Base-by-base conservation (phyloP, 352 stramenopile species). In the Aphanomyces invadans region DNA sequence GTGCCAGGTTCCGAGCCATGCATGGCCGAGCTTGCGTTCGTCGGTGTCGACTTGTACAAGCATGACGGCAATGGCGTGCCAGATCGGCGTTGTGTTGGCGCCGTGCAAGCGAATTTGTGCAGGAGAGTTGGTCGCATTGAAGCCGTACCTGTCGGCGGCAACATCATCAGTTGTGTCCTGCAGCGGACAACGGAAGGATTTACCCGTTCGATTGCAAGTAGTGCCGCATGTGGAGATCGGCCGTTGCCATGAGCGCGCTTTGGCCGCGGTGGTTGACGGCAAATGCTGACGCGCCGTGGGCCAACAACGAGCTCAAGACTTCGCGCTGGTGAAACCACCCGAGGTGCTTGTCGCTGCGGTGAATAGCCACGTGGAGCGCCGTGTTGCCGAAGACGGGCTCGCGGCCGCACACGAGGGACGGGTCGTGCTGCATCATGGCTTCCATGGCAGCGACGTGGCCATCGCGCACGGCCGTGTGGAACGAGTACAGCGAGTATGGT, bases 301-400 rank as follows among this genome's bases (percentile, higher is more conserved):
- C 15, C 19, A 67, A 7, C 17, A 67, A 26, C 10, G 48, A 32
- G 2, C 11, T 17, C 10, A 67, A 28, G 1, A 67, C 26, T 4
- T 59, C 38, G 17, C 60, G 42, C 23, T 67, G 45, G n/a, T 59
- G 15, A 1, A 42, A 26, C 60, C 60, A 59, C 19, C 23, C 42
- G 31, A 42, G 4, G 10, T 33, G 38, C 55, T 67, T 67, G 15
- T 45, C 55, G 39, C 55, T 33, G 28, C 36, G 32, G 21, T 52
- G 15, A 0, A 57, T 44, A 3, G 60, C 60, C 5, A 67, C n/a
- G 25, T 67, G 60, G 11, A 67, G 42, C 32, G 60, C 60, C 21
- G 39, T 59, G 46, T 67, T 67, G 60, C 60, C 60, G 25, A 44
- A 51, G 3, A 67, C 60, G 21, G 60, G 60, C 42, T 67, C 60